Conservation (phyloP, 139 green algal species). For the Dunaliella primolecta region DNA sequence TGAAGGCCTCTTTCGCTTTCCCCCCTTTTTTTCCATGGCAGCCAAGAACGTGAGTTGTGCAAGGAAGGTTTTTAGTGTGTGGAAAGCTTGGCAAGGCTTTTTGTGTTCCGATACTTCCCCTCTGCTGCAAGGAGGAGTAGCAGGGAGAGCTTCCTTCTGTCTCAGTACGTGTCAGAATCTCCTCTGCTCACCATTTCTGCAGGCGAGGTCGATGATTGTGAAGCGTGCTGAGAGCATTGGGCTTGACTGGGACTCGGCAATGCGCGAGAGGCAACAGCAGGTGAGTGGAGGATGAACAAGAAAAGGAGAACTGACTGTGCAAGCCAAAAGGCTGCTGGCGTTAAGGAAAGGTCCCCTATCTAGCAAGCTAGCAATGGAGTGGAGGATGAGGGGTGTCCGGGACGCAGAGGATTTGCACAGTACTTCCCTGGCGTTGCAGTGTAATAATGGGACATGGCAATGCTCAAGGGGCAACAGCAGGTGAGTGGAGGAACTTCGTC, state of each 20-base stretch:
- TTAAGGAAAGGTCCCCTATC: neutral
- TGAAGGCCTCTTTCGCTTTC: constrained; percentile 67
- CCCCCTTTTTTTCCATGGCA: constrained; percentile 59
- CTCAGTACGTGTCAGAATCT: neutral
- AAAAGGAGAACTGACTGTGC: neutral
- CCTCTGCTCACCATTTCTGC: constrained; percentile 1
- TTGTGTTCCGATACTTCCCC: neutral
- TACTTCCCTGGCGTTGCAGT: neutral
- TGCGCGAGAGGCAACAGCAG: constrained; percentile 51
- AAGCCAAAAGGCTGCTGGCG: neutral
- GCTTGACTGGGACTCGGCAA: constrained; percentile 58
- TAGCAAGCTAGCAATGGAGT: neutral
- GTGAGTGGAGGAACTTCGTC: constrained; percentile 67
- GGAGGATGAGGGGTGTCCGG: neutral
- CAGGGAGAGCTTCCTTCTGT: neutral
- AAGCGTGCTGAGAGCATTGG: constrained; percentile 66
- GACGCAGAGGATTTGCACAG: neutral
- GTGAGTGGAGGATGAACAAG: constrained; percentile 51
- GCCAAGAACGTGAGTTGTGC: constrained; percentile 36
- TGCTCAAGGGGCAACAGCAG: constrained; percentile 50
- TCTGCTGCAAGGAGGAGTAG: neutral
- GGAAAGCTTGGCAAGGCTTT: neutral
- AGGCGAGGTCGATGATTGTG: constrained; percentile 69
- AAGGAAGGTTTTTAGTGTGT: neutral
- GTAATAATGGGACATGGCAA: constrained; percentile 43